These are phyloP conservation scores for Protomyces pachydermus DNA, from an alignment of 1,139 yeast species.

Conservation along the genomic window DNA sequence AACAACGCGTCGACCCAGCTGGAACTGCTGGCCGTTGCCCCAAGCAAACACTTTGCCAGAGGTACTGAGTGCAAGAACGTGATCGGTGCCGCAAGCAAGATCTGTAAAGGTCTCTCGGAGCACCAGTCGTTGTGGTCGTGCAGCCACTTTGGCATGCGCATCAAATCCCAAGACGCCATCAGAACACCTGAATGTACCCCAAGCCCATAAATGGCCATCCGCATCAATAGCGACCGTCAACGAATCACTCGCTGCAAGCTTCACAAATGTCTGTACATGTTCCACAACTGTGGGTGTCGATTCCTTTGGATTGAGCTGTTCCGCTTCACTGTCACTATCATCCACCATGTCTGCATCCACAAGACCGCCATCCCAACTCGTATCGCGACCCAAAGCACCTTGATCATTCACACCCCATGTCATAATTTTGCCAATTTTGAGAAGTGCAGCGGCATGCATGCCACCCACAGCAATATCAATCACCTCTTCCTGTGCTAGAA, in stretches of 20 bases:
- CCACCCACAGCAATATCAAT: conserved; percentile 93
- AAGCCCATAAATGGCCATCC: conserved; percentile 86
- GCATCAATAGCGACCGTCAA: conserved; percentile 72
- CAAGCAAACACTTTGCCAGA: conserved; percentile 89
- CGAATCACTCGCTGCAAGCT: conserved; percentile 89
- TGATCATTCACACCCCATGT: conserved; percentile 98
- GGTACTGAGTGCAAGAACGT: conserved; percentile 71
- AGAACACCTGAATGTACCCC: conserved; percentile 91
- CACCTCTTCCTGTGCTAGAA: conserved; percentile 57
- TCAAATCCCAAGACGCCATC: conserved; percentile 87
- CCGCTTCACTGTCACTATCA: conserved; percentile 68
- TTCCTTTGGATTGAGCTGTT: conserved; percentile 79
- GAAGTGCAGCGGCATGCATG: conserved; percentile 84
- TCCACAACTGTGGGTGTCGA: conserved; percentile 80
- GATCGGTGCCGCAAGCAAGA: conserved; percentile 90
- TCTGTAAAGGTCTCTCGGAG: conserved; percentile 70
- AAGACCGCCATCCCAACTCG: conserved; percentile 59
- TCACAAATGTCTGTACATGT: conserved; percentile 59
- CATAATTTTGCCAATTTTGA: conserved; percentile 69
- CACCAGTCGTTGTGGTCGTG: conserved; percentile 58
- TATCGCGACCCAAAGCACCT: conserved; percentile 86
- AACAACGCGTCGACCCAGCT: conserved; percentile 75
- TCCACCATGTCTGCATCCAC: conserved; percentile 51
- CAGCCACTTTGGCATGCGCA: conserved; percentile 60
- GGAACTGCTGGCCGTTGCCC: conserved; percentile 95